A percentile compares a stretch with the other conserved stretches of the same genome.
Conservation (phyloP, 2,329 filamentous ascomycete species). For the Davidsoniella virescens region DNA sequence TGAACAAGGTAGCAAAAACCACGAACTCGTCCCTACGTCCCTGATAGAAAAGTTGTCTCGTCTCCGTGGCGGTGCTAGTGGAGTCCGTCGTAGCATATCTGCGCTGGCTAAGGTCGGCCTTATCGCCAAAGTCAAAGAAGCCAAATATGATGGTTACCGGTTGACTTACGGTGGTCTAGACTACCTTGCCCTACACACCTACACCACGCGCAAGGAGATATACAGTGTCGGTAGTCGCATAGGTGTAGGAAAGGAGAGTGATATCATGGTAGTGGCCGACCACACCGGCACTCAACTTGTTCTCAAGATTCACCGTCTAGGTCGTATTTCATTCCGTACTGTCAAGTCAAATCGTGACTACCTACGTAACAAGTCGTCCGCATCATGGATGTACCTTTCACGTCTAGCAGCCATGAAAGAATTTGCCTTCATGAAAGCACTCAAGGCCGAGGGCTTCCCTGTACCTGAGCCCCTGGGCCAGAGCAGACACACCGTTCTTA, state of each 20-base stretch:
- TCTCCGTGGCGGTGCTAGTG: constrained; percentile 58
- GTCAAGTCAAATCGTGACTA: constrained; percentile 96
- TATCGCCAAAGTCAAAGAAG: constrained; percentile 85
- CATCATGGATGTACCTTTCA: constrained; percentile 97
- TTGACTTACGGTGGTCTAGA: constrained; percentile 93
- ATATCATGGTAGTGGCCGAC: constrained; percentile 86
- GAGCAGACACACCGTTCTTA: constrained; percentile 89
- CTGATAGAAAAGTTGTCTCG: constrained; percentile 74
- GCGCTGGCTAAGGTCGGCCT: constrained; percentile 80
- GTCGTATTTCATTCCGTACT: constrained; percentile 89
- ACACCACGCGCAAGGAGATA: constrained; percentile 62
- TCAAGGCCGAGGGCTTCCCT: constrained; percentile 69
- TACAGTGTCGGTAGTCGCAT: constrained; percentile 92
- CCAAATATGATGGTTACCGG: constrained; percentile 93
- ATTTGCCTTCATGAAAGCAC: constrained; percentile 80
- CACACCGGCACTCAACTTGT: constrained; percentile 61
- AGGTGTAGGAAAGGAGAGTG: constrained; percentile 92
- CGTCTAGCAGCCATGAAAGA: constrained; percentile 86
- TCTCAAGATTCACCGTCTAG: constrained; percentile 89
- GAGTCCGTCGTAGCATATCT: constrained; percentile 76
- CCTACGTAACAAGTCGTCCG: constrained; percentile 60
- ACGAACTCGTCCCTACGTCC: constrained; percentile 86
- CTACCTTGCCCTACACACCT: constrained; percentile 86
- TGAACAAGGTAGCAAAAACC: constrained; percentile 86
- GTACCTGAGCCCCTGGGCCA: constrained; percentile 80